phyloP scores from a whole-genome alignment of 2,329 filamentous ascomycete genomes.

The Aphanocladium album region DNA sequence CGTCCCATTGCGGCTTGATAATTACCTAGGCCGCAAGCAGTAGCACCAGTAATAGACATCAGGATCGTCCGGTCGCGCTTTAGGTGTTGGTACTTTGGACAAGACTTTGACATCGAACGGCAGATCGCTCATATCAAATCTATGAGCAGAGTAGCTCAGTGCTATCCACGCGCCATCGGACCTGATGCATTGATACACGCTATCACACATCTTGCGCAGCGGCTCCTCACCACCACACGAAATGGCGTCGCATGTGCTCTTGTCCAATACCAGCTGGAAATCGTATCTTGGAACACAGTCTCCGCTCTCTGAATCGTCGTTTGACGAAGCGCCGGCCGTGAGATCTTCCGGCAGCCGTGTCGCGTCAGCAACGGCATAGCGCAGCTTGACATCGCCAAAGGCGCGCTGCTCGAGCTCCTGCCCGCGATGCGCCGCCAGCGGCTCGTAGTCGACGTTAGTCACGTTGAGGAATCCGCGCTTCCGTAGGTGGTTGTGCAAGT shows the following conservation, averaged over 20 bases:
- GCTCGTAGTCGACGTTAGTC: slow-evolving; percentile 47
- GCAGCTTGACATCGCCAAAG: slow-evolving; percentile 41
- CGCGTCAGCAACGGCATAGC: slow-evolving; percentile 41
- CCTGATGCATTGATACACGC: slow-evolving; percentile 31
- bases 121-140: slow-evolving; percentile 34
- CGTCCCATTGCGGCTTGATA: too few species aligned
- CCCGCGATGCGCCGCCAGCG: slow-evolving; percentile 40
- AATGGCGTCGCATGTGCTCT: slow-evolving; percentile 45
- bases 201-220: slow-evolving; percentile 33
- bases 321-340: background rate
- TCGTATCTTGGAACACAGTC: slow-evolving; percentile 1
- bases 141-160: slow-evolving; percentile 39
- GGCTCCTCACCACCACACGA: slow-evolving; percentile 38
- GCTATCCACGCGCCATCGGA: slow-evolving; percentile 41
- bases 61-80: slow-evolving; percentile 37
- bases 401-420: slow-evolving; percentile 32
- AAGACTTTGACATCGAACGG: slow-evolving; percentile 39
- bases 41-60: slow-evolving; percentile 44
- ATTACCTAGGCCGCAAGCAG: slow-evolving; percentile 32
- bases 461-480: slow-evolving; percentile 35
- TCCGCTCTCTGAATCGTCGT: background rate
- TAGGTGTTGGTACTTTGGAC: slow-evolving; percentile 37
- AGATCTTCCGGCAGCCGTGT: slow-evolving; percentile 29
- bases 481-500: slow-evolving; percentile 44
- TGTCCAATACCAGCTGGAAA: slow-evolving; percentile 44